Base-by-base conservation (phyloP, 2,329 filamentous ascomycete genomes). In the Neonectria sp. region DNA sequence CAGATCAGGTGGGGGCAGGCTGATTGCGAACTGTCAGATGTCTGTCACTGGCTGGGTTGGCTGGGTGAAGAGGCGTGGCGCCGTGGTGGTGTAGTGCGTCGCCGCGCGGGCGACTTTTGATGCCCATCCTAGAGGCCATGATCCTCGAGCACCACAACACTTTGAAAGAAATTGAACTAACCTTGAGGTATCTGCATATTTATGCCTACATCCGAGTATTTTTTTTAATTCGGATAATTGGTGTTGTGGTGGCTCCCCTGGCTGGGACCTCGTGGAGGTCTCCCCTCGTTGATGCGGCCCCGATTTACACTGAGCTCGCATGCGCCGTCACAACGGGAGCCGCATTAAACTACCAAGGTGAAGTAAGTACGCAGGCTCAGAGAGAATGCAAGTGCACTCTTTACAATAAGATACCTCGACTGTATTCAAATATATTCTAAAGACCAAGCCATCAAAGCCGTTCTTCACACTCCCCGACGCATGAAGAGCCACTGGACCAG, bases 171-270 rank as follows among this genome's bases (percentile, higher is more conserved):
- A 25, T 61, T 1, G 11, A 29, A 35, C 11, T 31, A 25, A 25
- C 55, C 51, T 53, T 37, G 45, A 53, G 15, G 4, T 4, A 52
- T 17, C 0, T 15, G 11, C 37, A 11, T 4, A 17, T 7, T 40
- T 7, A 9, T 51, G 17, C 13, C 5, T 71, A 53, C 43, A 46
- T 68, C 51, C 9, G 69, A 51, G 35, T 11, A 60, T 66, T 62
- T 55, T 60, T 67, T 57, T 65, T 33, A n/a, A 21, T 60, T 2
- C 4, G n/a, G 3, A 31, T 45, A 59, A 49, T 51, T 51, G 45
- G 49, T 61, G 55, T 72, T 71, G 60, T 71, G 65, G 64, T 57
- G 61, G 65, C 53, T 71, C 64, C 60, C 64, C 65, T 73, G 72
- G 58, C 31, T 25, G 51, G 55, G 67, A 48, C 56, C 24, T 17